Evolutionary conservation across 306 rosid genomes (phyloP), one percentile per base, ranked within the genome.

Genomic region (Nissolia schottii): DNA sequence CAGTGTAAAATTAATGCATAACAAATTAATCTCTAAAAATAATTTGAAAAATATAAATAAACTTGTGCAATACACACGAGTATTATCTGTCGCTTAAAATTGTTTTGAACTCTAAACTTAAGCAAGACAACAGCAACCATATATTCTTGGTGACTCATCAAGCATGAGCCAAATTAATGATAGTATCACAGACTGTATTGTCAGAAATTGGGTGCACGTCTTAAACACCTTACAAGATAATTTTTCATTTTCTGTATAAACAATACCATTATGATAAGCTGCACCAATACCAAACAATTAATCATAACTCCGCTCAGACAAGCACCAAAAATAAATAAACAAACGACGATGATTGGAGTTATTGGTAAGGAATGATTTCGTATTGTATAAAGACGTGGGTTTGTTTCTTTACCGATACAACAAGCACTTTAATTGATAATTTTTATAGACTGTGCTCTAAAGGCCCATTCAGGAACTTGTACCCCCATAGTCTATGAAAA

Each of bases 141-240:
- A 34, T 10, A 11, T 58, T 35, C 28, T n/a, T 27, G 18, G 59
- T 1, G 5, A 66, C 24, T 48, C 14, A 35, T 34, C 60, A 10
- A 38, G 20, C 51, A 63, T 2, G 32, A 79, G 32, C 48, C 71
- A 51, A 19, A 67, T 23, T n/a, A n/a, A n/a, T n/a, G 66, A 71
- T 38, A 59, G 27, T 2, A 3, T 60, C 29, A 53, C 70, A 9
- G 53, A 16, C 59, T 40, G 48, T 7, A 15, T 54, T 24, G 61
- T 32, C 6, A 58, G 41, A 76, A 76, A 77, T 70, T 85, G 85
- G 24, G 50, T 56, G 85, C 87, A 85, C 89, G 83, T 79, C 83
- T 70, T 55, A n/a, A 19, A 20, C 6, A 43, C 18, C 59, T 43
- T 70, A n/a, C 65, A 14, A 31, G 25, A 13, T 4, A 54, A n/a